Evolutionary conservation across 2,329 filamentous ascomycete genomes (phyloP), one percentile per base, ranked within the genome.

Genomic region (Beauveria caledonica): DNA sequence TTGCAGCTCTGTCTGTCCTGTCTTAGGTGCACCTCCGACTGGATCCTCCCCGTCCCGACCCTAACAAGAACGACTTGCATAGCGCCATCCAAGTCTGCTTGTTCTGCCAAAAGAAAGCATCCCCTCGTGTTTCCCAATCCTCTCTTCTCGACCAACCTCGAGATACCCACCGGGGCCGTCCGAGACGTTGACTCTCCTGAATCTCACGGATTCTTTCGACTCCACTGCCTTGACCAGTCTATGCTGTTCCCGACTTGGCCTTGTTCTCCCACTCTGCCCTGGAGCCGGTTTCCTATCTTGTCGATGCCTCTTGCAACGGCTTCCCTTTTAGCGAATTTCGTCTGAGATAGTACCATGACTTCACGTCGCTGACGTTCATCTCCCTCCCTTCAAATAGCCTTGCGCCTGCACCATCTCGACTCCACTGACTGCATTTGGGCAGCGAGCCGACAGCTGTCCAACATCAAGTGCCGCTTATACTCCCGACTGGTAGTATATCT

Each of bases 361-460:
- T 49, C 10, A 48, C 17, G 23, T 46, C 48, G 36, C 52, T 60
- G 52, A 60, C 59, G 25, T 60, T 62, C 61, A 62, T 62, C 60
- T 62, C 57, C 61, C 61, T 62, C 61, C 61, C 61, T 62, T 60
- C 29, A 15, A 48, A 59, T 40, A 58, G 52, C 36, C 40, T 52
- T 46, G 61, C 50, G 53, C 61, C 42, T 56, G 57, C 61, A 55
- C 36, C 50, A 49, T 55, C 50, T 36, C 25, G 44, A 53, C 60
- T 45, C 60, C 60, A 62, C 60, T 25, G 42, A 62, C 60, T 25
- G 42, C 36, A 33, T 36, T 33, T 44, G 44, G 29, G 45, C 60
- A 13, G 17, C 44, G 33, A 50, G 42, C 10, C 50, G 21, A 48
- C 49, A 48, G 27, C 49, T 17, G 39, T 15, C 27, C 17, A 56